Conservation (phyloP, 805 yeast species). For the Cyberlindnera mississippiensis region DNA sequence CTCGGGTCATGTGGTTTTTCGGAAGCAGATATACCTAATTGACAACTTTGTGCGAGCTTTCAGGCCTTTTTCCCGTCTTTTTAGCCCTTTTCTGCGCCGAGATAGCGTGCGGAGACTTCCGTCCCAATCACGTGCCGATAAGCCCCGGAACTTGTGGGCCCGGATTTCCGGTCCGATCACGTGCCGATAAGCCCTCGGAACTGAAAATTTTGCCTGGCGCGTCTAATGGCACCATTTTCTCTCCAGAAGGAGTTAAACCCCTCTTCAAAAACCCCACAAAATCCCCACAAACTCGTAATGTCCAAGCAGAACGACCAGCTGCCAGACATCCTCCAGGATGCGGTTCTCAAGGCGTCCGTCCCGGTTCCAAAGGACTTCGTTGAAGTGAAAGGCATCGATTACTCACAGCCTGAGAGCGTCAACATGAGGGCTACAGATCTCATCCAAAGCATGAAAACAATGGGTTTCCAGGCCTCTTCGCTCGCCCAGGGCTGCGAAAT, state of each 20-base stretch:
- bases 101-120: too few relatives aligned
- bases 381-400: slow-evolving; percentile 85
- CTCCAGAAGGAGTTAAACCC: too few relatives aligned
- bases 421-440: slow-evolving; percentile 79
- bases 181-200: slow-evolving; percentile 17
- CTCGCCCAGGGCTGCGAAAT: slow-evolving; percentile 88
- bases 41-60: too few relatives aligned
- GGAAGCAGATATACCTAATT: not conserved
- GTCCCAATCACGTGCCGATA: slow-evolving; percentile 17
- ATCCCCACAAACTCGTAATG: slow-evolving; percentile 20
- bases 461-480: slow-evolving; percentile 97
- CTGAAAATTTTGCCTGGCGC: slow-evolving; percentile 11
- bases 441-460: slow-evolving; percentile 76
- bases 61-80: too few relatives aligned
- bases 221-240: not conserved
- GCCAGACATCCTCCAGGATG: slow-evolving; percentile 82
- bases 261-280: too few relatives aligned
- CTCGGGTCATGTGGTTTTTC: too few relatives aligned
- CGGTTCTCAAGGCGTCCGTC: slow-evolving; percentile 81
- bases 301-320: slow-evolving; percentile 37
- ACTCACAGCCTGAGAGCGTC: slow-evolving; percentile 69
- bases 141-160: slow-evolving; percentile 8
- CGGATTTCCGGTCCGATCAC: slow-evolving; percentile 5
- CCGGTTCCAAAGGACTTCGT: slow-evolving; percentile 81
- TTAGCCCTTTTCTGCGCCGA: too few relatives aligned